Base-by-base conservation (phyloP, 1,284 basidiomycete species). In the Puccinia hordei region DNA sequence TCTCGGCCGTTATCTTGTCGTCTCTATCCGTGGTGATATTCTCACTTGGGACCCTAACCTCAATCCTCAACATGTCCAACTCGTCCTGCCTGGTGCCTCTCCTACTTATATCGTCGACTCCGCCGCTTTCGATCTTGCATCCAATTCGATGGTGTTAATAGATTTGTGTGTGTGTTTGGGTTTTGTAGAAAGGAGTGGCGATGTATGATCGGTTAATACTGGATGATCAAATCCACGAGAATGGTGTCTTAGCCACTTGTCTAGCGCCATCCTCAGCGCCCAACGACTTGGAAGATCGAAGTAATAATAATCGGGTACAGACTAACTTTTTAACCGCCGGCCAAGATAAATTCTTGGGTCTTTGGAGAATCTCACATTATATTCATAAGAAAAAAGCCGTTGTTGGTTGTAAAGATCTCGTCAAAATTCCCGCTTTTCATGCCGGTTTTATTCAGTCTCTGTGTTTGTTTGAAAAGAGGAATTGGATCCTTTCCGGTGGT, bases 11-110 rank as follows among this genome's bases (percentile, higher is more conserved):
- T 71, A 80, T 46, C 22, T 80, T 3, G 59, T 61, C 17, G 30
- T 80, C 68, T 80, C 77, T 1, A 27, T 72, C 44, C 27, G 68
- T 63, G 77, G 77, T 24, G 77, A 80, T 59, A 53, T 80, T 27
- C 30, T 80, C n/a, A 61, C 55, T 44, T 80, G 77, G 76, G 65
- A 78, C 24, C 46, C 51, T 15, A 71, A 9, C n/a, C 44, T n/a
- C n/a, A n/a, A 69, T 44, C 27, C 9, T 57, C 49, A 49, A 24
- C 69, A 55, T 9, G 69, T 80, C 24, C 35, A 72, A 63, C 68
- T 80, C 13, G 27, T 35, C 66, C 15, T 24, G 22, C 27, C 27
- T 72, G n/a, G n/a, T n/a, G n/a, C 17, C 38, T 44, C 61, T 44
- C 38, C 59, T 75, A 30, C 41, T 77, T n/a, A 22, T 30, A 12